Evolutionary conservation across 2,329 filamentous ascomycete genomes (phyloP).

Genomic region (Penicillium sp.): DNA sequence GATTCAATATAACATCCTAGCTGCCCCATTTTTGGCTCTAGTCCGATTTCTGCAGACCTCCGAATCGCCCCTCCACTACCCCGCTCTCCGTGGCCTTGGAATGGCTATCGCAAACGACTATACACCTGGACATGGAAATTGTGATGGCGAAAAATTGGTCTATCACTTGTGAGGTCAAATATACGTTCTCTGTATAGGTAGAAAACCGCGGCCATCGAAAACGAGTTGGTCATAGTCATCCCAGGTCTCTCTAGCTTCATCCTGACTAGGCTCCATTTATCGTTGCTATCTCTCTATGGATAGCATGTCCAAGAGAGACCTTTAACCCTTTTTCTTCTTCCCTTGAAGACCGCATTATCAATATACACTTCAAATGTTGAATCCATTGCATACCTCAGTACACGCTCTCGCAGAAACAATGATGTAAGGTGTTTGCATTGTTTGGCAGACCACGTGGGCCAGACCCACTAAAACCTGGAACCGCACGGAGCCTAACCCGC

Average conservation of each 20-base stretch:
- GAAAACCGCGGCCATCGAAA: conserved; percentile 78
- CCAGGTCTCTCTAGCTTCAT: conserved; percentile 68
- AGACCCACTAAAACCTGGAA: conserved; percentile 22
- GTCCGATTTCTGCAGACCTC: conserved; percentile 69
- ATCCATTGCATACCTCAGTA: background rate
- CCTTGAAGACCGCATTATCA: background rate
- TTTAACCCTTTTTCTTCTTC: conserved; percentile 66
- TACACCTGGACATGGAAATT: conserved; percentile 79
- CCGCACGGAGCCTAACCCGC: conserved; percentile 23
- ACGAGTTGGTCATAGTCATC: conserved; percentile 80
- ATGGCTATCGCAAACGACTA: conserved; percentile 81
- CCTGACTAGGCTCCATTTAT: conserved; percentile 89
- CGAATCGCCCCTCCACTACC: conserved; percentile 99
- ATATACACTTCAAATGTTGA: background rate
- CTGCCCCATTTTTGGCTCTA: background rate
- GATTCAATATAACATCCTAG: conserved; percentile 8
- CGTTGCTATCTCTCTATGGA: conserved; percentile 81
- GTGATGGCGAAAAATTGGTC: conserved; percentile 74
- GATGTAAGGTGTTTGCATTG: conserved; percentile 22
- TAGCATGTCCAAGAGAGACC: conserved; percentile 99
- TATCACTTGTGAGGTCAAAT: conserved; percentile 93
- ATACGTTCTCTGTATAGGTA: conserved; percentile 65
- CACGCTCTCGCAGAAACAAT: background rate
- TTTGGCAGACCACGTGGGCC: conserved; percentile 24
- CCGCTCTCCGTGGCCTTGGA: conserved; percentile 98